Percentiles rank a stretch among this genome's conserved stretches.
These are phyloP conservation scores for Citrus glauca DNA, from an alignment of 345 rosid genomes.

Conservation along the genomic window DNA sequence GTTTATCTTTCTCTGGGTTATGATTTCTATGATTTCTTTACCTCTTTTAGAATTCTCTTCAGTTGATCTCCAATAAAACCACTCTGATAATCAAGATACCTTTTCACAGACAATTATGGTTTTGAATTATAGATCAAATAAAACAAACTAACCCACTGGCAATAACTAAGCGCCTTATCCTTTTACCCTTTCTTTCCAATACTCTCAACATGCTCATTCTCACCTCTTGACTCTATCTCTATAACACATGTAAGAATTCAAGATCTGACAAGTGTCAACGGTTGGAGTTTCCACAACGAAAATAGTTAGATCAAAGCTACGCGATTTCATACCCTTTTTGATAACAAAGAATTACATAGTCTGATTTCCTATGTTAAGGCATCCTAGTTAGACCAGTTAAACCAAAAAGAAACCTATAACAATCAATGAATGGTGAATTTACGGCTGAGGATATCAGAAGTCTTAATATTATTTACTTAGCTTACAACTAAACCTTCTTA, in stretches of 20 bases:
- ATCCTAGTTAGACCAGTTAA: background rate
- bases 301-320: background rate
- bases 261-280: background rate
- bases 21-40: background rate
- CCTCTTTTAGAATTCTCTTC: background rate
- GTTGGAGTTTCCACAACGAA: background rate
- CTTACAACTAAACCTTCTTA: background rate
- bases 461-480: background rate
- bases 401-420: background rate
- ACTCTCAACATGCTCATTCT: background rate
- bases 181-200: background rate
- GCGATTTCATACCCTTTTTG: background rate
- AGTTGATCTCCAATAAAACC: background rate
- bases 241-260: background rate
- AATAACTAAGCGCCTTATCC: background rate
- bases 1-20: background rate
- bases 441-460: background rate
- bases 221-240: background rate
- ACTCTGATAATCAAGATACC: background rate
- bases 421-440: background rate
- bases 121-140: background rate
- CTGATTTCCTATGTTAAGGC: background rate
- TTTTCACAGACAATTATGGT: background rate
- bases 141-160: background rate
- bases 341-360: background rate